Percentiles rank a stretch among this genome's conserved stretches.
phyloP scores from a whole-genome alignment of 257 asterid genomes.

The Ballota nigra region DNA sequence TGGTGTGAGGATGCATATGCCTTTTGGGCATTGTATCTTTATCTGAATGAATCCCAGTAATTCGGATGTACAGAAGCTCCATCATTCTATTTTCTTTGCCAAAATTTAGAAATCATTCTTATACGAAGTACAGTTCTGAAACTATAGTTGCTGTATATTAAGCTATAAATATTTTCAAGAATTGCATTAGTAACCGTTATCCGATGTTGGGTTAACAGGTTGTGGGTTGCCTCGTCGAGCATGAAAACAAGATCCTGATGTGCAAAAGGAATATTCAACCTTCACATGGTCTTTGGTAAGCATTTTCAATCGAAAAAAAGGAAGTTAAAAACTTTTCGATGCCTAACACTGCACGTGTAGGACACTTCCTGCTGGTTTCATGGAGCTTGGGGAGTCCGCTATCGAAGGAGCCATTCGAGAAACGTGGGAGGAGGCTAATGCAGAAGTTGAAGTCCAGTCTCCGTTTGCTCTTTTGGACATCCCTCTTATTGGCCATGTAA shows the following conservation, averaged over 20 bases:
- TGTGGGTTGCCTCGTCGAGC: conserved; percentile 96
- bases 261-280: conserved; percentile 95
- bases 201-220: conserved; percentile 42
- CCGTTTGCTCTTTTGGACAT: conserved; percentile 91
- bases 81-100: background rate
- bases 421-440: conserved; percentile 96
- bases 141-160: background rate
- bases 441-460: conserved; percentile 75
- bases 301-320: conserved; percentile 1
- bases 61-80: background rate
- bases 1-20: background rate
- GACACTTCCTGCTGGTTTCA: conserved; percentile 98
- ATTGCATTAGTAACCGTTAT: background rate
- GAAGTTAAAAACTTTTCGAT: background rate
- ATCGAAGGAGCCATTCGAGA: conserved; percentile 89
- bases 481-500: conserved; percentile 93
- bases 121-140: background rate
- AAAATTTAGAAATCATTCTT: background rate
- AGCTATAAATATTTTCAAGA: background rate
- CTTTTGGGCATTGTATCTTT: background rate
- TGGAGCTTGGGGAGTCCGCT: conserved; percentile 97
- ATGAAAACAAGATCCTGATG: conserved; percentile 76
- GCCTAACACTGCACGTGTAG: conserved; percentile 31
- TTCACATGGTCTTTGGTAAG: conserved; percentile 91
- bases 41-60: background rate